Conservation (phyloP, 2,329 filamentous ascomycete genomes). For the Neocatenulostroma microsporum region DNA sequence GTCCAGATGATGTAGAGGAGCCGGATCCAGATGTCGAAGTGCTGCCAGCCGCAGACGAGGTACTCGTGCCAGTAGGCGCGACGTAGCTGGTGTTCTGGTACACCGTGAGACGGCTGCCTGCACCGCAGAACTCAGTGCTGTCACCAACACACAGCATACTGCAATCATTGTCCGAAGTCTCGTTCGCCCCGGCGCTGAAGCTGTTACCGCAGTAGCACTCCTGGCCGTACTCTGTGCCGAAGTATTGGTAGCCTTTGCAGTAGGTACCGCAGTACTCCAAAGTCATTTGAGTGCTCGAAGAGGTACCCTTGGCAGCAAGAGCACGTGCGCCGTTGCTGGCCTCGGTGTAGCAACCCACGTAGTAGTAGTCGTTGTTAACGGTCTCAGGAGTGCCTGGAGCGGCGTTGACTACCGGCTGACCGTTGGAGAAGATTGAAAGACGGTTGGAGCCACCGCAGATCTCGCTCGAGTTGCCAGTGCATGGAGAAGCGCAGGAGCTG, state of each 20-base stretch:
- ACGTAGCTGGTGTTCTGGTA: conserved; percentile 20
- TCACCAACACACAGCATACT: conserved; percentile 24
- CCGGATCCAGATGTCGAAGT: conserved; percentile 8
- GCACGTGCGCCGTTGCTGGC: conserved; percentile 18
- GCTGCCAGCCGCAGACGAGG: conserved; percentile 9
- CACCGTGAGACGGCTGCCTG: conserved; percentile 20
- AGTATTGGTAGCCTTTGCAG: conserved; percentile 31
- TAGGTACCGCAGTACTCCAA: conserved; percentile 33
- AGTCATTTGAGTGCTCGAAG: conserved; percentile 30
- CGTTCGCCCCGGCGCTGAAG: conserved; percentile 12
- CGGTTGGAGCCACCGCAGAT: conserved; percentile 26
- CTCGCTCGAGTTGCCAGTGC: conserved; percentile 26
- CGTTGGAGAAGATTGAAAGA: conserved; percentile 27
- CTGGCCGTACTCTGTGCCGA: conserved; percentile 31
- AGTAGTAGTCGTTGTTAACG: conserved; percentile 22
- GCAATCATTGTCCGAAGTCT: conserved; percentile 18
- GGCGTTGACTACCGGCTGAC: conserved; percentile 14
- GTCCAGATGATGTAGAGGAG: conserved; percentile 7
- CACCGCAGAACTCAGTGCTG: conserved; percentile 24
- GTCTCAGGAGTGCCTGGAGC: conserved; percentile 22
- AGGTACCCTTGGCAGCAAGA: conserved; percentile 19
- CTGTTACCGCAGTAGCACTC: conserved; percentile 32
- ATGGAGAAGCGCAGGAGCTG: conserved; percentile 23
- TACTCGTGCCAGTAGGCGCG: conserved; percentile 3
- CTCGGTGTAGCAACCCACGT: conserved; percentile 27